Conservation (phyloP, 2,329 filamentous ascomycete species). For the Shiraia sp. region DNA sequence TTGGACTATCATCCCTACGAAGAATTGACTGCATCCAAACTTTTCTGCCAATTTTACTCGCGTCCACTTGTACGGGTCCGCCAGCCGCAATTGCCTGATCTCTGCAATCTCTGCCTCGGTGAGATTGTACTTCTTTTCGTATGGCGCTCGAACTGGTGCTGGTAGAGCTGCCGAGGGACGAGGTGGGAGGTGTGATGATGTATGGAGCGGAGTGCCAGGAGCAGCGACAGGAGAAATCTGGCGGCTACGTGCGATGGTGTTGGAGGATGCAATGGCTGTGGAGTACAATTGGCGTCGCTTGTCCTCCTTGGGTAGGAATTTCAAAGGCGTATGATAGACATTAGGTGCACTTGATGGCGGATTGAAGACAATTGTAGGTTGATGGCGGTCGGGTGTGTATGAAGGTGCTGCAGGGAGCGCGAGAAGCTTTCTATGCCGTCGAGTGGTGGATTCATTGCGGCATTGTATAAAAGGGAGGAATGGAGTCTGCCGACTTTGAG, state of each 20-base stretch:
- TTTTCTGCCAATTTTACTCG: constrained; percentile 62
- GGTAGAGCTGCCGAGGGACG: constrained; percentile 45
- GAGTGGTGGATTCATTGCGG: constrained; percentile 51
- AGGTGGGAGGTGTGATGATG: constrained; percentile 24
- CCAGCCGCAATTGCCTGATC: constrained; percentile 59
- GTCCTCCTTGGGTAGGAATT: constrained; percentile 66
- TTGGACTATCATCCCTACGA: constrained; percentile 63
- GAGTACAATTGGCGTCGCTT: constrained; percentile 54
- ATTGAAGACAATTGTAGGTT: constrained; percentile 58
- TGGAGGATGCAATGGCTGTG: constrained; percentile 30
- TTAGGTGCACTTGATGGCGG: constrained; percentile 66
- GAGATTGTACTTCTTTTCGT: constrained; percentile 66
- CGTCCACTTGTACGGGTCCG: constrained; percentile 64
- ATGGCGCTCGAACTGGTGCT: constrained; percentile 53
- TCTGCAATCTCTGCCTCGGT: constrained; percentile 60
- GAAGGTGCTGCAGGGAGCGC: constrained; percentile 51
- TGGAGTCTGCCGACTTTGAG: constrained; percentile 15
- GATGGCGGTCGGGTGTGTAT: constrained; percentile 38
- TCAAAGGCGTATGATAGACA: constrained; percentile 66
- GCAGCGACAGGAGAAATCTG: constrained; percentile 28
- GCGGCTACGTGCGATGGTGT: constrained; percentile 21
- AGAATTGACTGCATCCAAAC: constrained; percentile 66
- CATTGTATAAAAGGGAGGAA: constrained; percentile 33
- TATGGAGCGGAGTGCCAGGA: constrained; percentile 35
- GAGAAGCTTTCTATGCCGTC: constrained; percentile 53